Evolutionary conservation across 1,284 basidiomycete genomes (phyloP).

Genomic region (Ustilago crameri): DNA sequence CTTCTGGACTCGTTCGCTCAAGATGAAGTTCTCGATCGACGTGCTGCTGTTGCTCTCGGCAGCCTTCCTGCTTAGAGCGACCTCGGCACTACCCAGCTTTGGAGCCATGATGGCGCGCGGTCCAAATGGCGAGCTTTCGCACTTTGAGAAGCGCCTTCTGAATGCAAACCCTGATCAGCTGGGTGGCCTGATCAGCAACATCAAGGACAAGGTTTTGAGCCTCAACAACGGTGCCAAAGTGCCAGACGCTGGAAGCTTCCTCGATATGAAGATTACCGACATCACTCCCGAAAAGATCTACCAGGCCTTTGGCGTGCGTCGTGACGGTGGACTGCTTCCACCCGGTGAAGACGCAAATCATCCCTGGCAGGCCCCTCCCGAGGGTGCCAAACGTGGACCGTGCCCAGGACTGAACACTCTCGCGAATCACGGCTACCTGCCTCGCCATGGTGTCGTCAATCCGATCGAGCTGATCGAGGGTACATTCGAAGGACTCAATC

Average conservation of each 20-base stretch:
- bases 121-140: conserved; percentile 20
- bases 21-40: conserved; percentile 20
- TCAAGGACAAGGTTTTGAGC: conserved; percentile 12
- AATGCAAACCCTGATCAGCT: conserved; percentile 9
- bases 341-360: conserved; percentile 21
- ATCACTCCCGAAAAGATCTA: conserved; percentile 29
- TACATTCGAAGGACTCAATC: conserved; percentile 46
- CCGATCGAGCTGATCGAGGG: conserved; percentile 50
- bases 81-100: conserved; percentile 22
- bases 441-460: conserved; percentile 63
- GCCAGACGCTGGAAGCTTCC: neutral
- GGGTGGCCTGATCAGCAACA: conserved; percentile 2
- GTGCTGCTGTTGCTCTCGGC: conserved; percentile 9
- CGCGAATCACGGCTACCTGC: conserved; percentile 61
- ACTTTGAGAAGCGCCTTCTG: conserved; percentile 22
- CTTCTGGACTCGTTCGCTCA: neutral
- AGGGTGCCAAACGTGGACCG: conserved; percentile 50
- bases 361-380: conserved; percentile 20
- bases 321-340: conserved; percentile 10
- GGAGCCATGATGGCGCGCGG: conserved; percentile 17
- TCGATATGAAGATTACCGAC: conserved; percentile 16
- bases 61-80: conserved; percentile 4
- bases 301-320: conserved; percentile 10
- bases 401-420: conserved; percentile 68
- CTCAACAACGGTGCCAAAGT: conserved; percentile 5